These are phyloP conservation scores for Elasticomyces elasticus DNA, from an alignment of 495 filamentous ascomycete species.

Conservation along the genomic window DNA sequence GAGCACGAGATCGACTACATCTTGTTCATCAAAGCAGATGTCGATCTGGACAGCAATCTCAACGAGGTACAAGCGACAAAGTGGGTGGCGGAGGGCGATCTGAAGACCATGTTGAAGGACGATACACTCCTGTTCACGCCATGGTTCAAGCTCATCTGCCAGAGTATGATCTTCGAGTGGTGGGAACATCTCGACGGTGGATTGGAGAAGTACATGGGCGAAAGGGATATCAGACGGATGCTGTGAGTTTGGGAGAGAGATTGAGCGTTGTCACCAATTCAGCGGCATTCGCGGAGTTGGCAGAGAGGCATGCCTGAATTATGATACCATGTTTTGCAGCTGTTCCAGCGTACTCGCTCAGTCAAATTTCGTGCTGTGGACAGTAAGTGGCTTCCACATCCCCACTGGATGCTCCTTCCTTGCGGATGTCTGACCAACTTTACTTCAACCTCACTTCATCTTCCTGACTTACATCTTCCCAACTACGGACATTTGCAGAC, in stretches of 20 bases:
- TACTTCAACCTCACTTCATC: not conserved
- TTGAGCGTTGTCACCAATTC: not conserved
- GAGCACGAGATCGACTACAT: constrained; percentile 99
- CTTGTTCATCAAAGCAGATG: constrained; percentile 90
- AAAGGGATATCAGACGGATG: constrained; percentile 86
- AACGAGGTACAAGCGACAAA: constrained; percentile 81
- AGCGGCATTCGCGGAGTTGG: constrained; percentile 4
- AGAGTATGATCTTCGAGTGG: constrained; percentile 97
- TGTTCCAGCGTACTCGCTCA: not conserved
- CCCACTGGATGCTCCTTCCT: not conserved
- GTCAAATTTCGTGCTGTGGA: too few species aligned
- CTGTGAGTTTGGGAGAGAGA: constrained; percentile 23
- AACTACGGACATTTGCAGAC: not conserved
- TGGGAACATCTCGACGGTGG: constrained; percentile 75
- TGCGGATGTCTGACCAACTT: not conserved
- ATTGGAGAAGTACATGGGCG: constrained; percentile 75
- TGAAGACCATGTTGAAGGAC: constrained; percentile 79
- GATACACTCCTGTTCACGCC: constrained; percentile 77
- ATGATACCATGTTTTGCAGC: not conserved
- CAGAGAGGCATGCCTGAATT: not conserved
- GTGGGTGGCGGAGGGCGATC: constrained; percentile 72
- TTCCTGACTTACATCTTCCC: not conserved
- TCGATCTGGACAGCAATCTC: constrained; percentile 64
- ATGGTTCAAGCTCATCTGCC: constrained; percentile 99
- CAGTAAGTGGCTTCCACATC: too few species aligned